Evolutionary conservation across 2,329 filamentous ascomycete species (phyloP), one percentile per base, ranked within the genome.

Genomic region (Didymella pinodella): DNA sequence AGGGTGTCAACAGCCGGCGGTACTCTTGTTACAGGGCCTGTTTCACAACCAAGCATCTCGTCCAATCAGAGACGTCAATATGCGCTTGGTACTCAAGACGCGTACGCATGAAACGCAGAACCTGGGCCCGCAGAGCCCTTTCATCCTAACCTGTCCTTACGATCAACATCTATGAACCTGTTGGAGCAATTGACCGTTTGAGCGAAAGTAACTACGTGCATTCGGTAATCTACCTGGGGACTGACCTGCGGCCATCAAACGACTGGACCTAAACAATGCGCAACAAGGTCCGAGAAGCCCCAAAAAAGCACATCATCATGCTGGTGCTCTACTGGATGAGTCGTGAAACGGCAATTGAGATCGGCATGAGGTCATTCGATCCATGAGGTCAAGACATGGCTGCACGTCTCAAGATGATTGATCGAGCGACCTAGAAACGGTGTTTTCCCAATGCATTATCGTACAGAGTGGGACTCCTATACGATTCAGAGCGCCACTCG

Each of bases 271-370:
- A 29, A 36, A 36, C 4, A 29, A 41, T 29, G 20, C 28, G 41
- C 52, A 26, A 26, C 16, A 38, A 52, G 22, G 41, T 10, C 43
- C 38, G 43, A 32, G 43, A 11, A 45, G 38, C 18, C 10, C 16
- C 48, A 22, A 1, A 52, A 55, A 52, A 50, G 48, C 43, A 54
- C 46, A 31, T 26, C 20, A 36, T 36, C 34, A 11, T 32, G n/a
- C 28, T 47, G 8, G 8, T 14, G n/a, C 6, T 31, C 44, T 36
- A 55, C 57, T 60, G 57, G 62, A 25, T 34, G 20, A 5, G n/a
- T 31, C 31, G 52, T 48, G 55, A 64, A 65, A 65, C 61, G 28
- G 36, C 54, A 38, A 43, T 41, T 50, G 43, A 45, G 61, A 65
- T 65, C 55, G 31, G 44, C 61, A 60, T 52, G 16, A 46, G 20